phyloP scores from a whole-genome alignment of 2,329 filamentous ascomycete genomes.

The Cercospora janseana region DNA sequence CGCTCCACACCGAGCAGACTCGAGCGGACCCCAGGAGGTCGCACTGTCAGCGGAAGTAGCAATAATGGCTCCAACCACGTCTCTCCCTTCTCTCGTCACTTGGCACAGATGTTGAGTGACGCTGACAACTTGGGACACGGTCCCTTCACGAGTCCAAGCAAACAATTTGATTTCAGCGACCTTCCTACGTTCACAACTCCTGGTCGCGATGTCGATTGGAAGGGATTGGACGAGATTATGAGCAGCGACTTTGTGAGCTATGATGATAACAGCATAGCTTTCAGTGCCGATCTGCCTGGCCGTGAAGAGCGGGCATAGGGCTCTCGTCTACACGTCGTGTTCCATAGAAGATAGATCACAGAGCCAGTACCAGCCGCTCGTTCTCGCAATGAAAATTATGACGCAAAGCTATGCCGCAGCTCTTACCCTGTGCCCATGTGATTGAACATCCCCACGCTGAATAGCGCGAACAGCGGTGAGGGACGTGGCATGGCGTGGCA shows the following conservation, averaged over 20 bases:
- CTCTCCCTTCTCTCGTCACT: slow-evolving; percentile 61
- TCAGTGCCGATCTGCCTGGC: slow-evolving; percentile 9
- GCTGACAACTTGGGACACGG: slow-evolving; percentile 27
- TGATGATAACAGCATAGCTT: slow-evolving; percentile 22
- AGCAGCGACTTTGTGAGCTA: slow-evolving; percentile 34
- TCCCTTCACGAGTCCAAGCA: slow-evolving; percentile 33
- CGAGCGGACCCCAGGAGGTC: slow-evolving; percentile 34
- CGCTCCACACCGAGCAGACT: slow-evolving; percentile 42
- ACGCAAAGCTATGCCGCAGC: neutral
- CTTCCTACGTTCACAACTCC: slow-evolving; percentile 36
- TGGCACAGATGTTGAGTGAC: slow-evolving; percentile 64
- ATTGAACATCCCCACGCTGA: neutral
- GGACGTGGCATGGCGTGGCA: slow-evolving; percentile 1
- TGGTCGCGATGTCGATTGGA: slow-evolving; percentile 33
- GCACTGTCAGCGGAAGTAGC: slow-evolving; percentile 28
- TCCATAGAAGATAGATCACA: neutral
- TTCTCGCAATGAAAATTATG: slow-evolving; percentile 1
- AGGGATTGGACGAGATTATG: slow-evolving; percentile 32
- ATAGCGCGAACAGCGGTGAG: neutral
- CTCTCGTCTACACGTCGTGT: neutral
- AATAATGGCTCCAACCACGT: slow-evolving; percentile 31
- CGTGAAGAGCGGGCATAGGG: slow-evolving; percentile 8
- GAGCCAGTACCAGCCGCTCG: slow-evolving; percentile 4
- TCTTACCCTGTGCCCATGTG: neutral
- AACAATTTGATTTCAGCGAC: slow-evolving; percentile 36